These are phyloP conservation scores for Phyllosticta citriasiana DNA, from an alignment of 2,329 filamentous ascomycete genomes.

Conservation along the genomic window DNA sequence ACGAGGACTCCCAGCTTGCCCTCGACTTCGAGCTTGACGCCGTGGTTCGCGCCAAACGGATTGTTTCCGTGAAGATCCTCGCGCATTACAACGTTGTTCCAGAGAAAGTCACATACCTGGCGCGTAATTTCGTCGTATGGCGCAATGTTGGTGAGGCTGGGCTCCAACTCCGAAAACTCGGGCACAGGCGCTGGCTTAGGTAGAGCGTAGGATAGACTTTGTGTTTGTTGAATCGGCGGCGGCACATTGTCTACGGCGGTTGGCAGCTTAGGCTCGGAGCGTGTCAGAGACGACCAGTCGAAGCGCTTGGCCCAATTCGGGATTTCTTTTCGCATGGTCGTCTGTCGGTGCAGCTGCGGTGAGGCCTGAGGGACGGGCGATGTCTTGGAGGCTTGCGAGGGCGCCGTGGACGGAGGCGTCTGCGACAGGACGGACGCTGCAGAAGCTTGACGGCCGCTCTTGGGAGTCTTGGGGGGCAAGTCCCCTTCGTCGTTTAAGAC, in stretches of 20 bases:
- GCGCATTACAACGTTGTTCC: slow-evolving; percentile 56
- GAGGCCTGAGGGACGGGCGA: slow-evolving; percentile 3
- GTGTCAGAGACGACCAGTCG: slow-evolving; percentile 3
- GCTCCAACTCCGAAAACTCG: slow-evolving; percentile 34
- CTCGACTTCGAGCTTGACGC: slow-evolving; percentile 73
- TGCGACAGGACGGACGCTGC: slow-evolving; percentile 4
- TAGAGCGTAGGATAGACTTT: slow-evolving; percentile 13
- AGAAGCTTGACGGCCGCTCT: slow-evolving; percentile 7
- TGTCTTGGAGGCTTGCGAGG: slow-evolving; percentile 4
- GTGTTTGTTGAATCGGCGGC: neutral
- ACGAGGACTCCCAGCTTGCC: slow-evolving; percentile 82
- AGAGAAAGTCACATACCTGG: slow-evolving; percentile 72
- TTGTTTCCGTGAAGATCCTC: slow-evolving; percentile 38
- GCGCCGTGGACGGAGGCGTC: slow-evolving; percentile 7
- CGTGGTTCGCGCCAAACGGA: slow-evolving; percentile 35
- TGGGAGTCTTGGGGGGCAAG: slow-evolving; percentile 2
- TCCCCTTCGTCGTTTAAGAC: slow-evolving; percentile 8
- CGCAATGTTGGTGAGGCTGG: slow-evolving; percentile 57
- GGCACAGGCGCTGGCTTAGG: slow-evolving; percentile 6
- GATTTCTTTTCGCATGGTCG: neutral
- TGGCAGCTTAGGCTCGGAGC: slow-evolving; percentile 15
- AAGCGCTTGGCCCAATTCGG: slow-evolving; percentile 8
- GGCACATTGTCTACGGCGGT: slow-evolving; percentile 10
- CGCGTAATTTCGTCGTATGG: slow-evolving; percentile 68
- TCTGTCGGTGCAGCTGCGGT: neutral